A percentile compares a stretch with the other conserved stretches of the same genome.
Evolutionary conservation across 257 asterid species (phyloP).

Genomic region (Penstemon newberryi): DNA sequence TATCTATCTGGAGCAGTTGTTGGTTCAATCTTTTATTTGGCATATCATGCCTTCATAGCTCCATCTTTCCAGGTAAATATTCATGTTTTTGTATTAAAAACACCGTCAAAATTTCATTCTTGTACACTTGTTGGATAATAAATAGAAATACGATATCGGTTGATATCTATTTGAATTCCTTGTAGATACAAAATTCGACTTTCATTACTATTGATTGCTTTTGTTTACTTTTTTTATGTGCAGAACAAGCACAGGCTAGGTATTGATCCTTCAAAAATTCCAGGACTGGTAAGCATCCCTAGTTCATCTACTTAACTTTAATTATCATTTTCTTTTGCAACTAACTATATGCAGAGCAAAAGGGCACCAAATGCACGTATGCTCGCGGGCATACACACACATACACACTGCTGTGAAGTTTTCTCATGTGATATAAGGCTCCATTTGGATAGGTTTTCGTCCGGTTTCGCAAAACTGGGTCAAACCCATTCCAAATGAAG

Average conservation of each 20-base stretch:
- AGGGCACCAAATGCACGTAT: too few species aligned
- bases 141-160: not conserved
- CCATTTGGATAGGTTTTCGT: too few species aligned
- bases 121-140: conserved; percentile 2
- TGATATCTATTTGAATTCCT: not conserved
- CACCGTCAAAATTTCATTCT: not conserved
- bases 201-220: conserved; percentile 20
- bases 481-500: too few species aligned
- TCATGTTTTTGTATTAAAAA: not conserved
- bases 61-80: conserved; percentile 55
- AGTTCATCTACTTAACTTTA: conserved; percentile 1
- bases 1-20: conserved; percentile 81
- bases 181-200: conserved; percentile 4
- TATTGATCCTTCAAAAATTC: conserved; percentile 46
- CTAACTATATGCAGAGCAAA: not conserved
- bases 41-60: conserved; percentile 65
- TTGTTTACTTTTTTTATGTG: conserved; percentile 27
- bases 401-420: too few species aligned
- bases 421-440: too few species aligned
- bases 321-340: not conserved
- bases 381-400: too few species aligned
- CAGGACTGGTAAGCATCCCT: conserved; percentile 61
- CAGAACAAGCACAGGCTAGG: conserved; percentile 41
- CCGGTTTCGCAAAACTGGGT: too few species aligned
- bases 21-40: conserved; percentile 82